A percentile compares a stretch with the other conserved stretches of the same genome.
phyloP scores from a whole-genome alignment of 2,329 filamentous ascomycete genomes.

The Aureobasidium sp. region DNA sequence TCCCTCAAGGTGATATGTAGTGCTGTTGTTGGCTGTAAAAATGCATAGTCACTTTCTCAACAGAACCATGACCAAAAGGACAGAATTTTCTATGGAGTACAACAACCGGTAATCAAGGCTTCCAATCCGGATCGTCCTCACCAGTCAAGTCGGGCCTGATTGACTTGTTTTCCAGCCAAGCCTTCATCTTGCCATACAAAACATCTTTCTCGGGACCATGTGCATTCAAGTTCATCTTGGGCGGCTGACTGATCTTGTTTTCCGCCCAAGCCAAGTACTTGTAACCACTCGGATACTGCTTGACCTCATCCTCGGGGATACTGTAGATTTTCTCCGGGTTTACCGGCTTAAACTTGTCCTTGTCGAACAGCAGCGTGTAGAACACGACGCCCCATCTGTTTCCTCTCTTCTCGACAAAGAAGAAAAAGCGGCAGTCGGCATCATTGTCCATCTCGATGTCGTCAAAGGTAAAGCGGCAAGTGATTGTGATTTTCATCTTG shows the following conservation, averaged over 20 bases:
- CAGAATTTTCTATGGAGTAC: no score
- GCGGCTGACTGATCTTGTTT: slow-evolving; percentile 14
- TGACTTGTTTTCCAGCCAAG: slow-evolving; percentile 17
- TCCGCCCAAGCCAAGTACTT: slow-evolving; percentile 19
- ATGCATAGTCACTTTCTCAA: no score
- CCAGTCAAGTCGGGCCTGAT: slow-evolving; percentile 18
- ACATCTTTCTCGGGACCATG: slow-evolving; percentile 18
- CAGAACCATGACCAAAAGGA: no score
- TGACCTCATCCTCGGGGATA: slow-evolving; percentile 18
- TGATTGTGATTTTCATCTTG: slow-evolving; percentile 21
- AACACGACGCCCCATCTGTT: slow-evolving; percentile 17
- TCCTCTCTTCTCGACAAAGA: slow-evolving; percentile 18
- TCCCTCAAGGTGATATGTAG: no score
- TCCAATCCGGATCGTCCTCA: slow-evolving; percentile 11
- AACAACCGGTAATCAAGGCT: neutral
- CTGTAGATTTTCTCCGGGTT: slow-evolving; percentile 16
- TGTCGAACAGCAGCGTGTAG: slow-evolving; percentile 29
- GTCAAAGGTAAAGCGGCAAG: slow-evolving; percentile 19
- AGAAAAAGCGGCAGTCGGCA: slow-evolving; percentile 18
- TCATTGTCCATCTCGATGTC: slow-evolving; percentile 21
- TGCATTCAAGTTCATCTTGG: slow-evolving; percentile 17
- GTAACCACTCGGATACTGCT: slow-evolving; percentile 19
- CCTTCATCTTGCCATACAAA: slow-evolving; percentile 18
- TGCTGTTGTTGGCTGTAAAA: no score
- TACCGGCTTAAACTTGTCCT: slow-evolving; percentile 27